phyloP scores from a whole-genome alignment of 768 basidiomycete genomes.

The Podaxis mareebaensis region DNA sequence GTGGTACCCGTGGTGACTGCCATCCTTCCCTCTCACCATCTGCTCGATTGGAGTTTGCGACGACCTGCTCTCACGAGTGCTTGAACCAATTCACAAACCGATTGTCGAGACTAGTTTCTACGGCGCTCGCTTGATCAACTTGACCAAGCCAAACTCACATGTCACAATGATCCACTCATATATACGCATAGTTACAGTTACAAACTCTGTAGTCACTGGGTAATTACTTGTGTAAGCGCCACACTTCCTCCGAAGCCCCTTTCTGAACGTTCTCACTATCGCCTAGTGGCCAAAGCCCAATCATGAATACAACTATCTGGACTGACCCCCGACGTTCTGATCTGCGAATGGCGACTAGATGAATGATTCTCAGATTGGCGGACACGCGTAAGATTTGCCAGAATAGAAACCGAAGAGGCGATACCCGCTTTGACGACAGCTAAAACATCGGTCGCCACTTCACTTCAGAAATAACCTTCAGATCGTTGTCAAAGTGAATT shows the following conservation, averaged over 20 bases:
- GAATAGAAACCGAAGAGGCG: not conserved
- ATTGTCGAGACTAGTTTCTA: not conserved
- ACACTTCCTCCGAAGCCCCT: not conserved
- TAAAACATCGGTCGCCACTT: not conserved
- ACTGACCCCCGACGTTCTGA: not conserved
- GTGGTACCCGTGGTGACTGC: not conserved
- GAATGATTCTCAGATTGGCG: not conserved
- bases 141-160: not conserved
- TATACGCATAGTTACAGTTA: not conserved
- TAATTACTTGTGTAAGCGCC: not conserved
- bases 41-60: not conserved
- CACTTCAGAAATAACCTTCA: not conserved
- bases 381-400: not conserved
- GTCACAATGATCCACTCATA: not conserved
- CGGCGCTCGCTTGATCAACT: not conserved
- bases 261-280: too few relatives aligned
- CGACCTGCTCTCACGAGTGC: not conserved
- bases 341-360: not conserved
- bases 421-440: not conserved
- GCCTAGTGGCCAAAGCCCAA: too few relatives aligned
- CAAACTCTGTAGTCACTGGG: too few relatives aligned
- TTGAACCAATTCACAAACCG: not conserved
- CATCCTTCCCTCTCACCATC: not conserved
- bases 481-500: not conserved
- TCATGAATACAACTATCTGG: too few relatives aligned